A percentile compares a stretch with the other conserved stretches of the same genome.
Evolutionary conservation across 2,329 filamentous ascomycete species (phyloP).

Genomic region (Cryphonectria nitschkei): DNA sequence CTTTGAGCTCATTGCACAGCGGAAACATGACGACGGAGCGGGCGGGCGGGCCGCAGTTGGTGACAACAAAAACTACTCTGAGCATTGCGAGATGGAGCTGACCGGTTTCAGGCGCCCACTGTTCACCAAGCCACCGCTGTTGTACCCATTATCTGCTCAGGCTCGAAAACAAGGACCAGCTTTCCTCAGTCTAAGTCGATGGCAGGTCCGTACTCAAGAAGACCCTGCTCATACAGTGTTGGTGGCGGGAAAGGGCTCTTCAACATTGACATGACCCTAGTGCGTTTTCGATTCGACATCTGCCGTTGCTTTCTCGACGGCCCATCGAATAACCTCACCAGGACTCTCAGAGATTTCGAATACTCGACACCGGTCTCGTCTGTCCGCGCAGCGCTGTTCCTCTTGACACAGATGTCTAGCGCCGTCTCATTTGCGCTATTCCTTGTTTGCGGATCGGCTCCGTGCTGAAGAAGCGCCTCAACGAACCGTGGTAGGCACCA

Average conservation of each 20-base stretch:
- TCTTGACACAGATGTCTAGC: constrained; percentile 8
- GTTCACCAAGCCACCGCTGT: not conserved
- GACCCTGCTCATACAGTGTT: not conserved
- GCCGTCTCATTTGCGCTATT: constrained; percentile 5
- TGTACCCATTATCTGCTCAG: not conserved
- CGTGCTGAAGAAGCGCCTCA: constrained; percentile 1
- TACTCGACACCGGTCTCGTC: constrained; percentile 1
- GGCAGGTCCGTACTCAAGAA: not conserved
- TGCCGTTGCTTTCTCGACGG: not conserved
- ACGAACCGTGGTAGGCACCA: constrained; percentile 9
- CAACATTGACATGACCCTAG: constrained; percentile 3
- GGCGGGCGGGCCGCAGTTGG: not conserved
- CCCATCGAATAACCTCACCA: constrained; percentile 5
- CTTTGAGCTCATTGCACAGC: not conserved
- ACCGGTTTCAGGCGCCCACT: not conserved
- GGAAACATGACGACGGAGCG: not conserved
- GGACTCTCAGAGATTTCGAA: constrained; percentile 5
- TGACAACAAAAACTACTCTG: not conserved
- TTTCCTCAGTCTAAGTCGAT: not conserved
- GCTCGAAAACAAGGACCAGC: not conserved
- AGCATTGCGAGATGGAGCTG: not conserved
- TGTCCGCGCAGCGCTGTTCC: constrained; percentile 6
- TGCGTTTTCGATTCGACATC: not conserved
- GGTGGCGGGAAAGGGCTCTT: not conserved
- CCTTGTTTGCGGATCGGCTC: constrained; percentile 1